Evolutionary conservation across 2,329 filamentous ascomycete genomes (phyloP).

Genomic region (Periconia sp.): DNA sequence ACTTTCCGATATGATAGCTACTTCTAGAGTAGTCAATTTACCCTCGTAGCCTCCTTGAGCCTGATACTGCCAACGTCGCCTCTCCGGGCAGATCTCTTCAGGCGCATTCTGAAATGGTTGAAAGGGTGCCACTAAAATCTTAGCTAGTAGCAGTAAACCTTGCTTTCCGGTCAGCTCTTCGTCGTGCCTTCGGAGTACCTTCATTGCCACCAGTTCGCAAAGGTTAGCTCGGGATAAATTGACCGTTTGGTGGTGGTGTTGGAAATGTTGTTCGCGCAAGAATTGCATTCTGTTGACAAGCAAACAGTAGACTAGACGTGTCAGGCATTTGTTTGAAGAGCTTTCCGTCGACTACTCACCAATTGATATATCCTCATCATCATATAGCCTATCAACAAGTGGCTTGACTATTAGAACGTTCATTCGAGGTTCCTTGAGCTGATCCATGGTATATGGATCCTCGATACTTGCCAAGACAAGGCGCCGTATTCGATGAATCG

Average conservation of each 20-base stretch:
- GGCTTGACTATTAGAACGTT: conserved; percentile 81
- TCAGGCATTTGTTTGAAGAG: conserved; percentile 9
- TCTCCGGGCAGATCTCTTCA: conserved; percentile 65
- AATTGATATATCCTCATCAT: conserved; percentile 79
- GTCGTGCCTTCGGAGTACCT: conserved; percentile 77
- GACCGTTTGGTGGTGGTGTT: conserved; percentile 80
- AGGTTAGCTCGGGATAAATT: conserved; percentile 77
- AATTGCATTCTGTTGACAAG: conserved; percentile 84
- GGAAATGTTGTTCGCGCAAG: conserved; percentile 75
- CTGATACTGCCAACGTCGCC: conserved; percentile 54
- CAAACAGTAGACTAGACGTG: conserved; percentile 72
- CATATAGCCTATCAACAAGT: conserved; percentile 82
- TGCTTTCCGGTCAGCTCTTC: conserved; percentile 75
- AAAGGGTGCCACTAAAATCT: conserved; percentile 82
- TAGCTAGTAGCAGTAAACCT: conserved; percentile 75
- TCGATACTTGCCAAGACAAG: conserved; percentile 59
- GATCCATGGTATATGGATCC: conserved; percentile 73
- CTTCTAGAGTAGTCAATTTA: conserved; percentile 78
- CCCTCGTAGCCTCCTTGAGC: conserved; percentile 58
- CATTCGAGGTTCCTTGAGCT: conserved; percentile 80
- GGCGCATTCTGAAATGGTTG: conserved; percentile 87
- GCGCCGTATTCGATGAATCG: conserved; percentile 69
- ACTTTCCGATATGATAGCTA: conserved; percentile 82
- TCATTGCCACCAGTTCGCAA: conserved; percentile 79
- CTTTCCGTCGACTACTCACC: conserved; percentile 61